Evolutionary conservation across 2,329 filamentous ascomycete genomes (phyloP).

Genomic region (Aspergillus sp.): DNA sequence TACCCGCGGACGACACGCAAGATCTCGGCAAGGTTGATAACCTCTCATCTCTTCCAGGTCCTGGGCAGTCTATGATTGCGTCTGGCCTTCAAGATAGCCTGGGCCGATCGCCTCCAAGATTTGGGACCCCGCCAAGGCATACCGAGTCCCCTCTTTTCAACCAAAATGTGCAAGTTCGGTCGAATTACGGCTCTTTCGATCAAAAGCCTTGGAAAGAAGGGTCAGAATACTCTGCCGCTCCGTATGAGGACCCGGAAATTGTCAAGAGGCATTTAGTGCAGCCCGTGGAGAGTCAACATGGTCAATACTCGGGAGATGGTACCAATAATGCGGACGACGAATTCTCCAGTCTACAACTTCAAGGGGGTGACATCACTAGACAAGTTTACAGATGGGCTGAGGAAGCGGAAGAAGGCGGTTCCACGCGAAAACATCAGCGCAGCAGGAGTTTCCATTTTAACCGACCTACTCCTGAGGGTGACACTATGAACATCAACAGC

Average conservation of each 20-base stretch:
- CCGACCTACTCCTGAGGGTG: conserved; percentile 74
- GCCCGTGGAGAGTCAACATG: conserved; percentile 47
- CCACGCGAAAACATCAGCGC: conserved; percentile 62
- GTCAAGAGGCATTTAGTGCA: conserved; percentile 85
- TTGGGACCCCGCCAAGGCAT: conserved; percentile 50
- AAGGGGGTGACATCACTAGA: conserved; percentile 91
- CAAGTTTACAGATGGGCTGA: conserved; percentile 97
- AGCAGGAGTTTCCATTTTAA: conserved; percentile 85
- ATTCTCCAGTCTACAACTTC: conserved; percentile 89
- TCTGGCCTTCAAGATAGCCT: conserved; percentile 78
- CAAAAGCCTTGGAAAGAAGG: conserved; percentile 57
- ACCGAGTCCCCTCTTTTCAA: conserved; percentile 58
- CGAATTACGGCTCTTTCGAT: conserved; percentile 85
- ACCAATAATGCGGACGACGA: conserved; percentile 64
- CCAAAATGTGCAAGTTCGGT: conserved; percentile 57
- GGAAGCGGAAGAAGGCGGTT: conserved; percentile 69
- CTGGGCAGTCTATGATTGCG: conserved; percentile 83
- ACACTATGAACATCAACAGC: conserved; percentile 78
- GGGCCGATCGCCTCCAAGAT: conserved; percentile 50
- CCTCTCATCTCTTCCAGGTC: conserved; percentile 65
- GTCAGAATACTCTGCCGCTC: conserved; percentile 50
- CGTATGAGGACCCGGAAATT: conserved; percentile 87
- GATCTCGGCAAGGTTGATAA: conserved; percentile 61
- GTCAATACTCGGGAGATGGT: conserved; percentile 32
- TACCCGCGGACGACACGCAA: conserved; percentile 55